Evolutionary conservation across 140 eudicot species (phyloP), one percentile per base, ranked within the genome.

Genomic region (Stevia rebaudiana): DNA sequence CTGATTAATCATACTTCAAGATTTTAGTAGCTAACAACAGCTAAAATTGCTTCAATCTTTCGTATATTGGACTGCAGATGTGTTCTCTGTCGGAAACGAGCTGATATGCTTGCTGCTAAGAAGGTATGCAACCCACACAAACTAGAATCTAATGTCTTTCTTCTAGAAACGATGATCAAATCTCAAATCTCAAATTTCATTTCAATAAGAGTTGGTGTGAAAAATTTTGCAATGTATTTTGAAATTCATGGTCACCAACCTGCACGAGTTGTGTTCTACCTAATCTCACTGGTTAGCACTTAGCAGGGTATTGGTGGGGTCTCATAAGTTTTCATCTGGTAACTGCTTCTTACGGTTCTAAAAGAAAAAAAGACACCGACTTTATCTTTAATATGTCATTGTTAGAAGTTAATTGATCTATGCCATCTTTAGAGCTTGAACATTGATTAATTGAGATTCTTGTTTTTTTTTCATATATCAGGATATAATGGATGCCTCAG

Each of bases 401-500:
- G 8, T 53, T 53, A 12, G 10, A 54, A 39, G 19, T 54, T 54
- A 52, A 54, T 11, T 3, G 21, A 55, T 54, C n/a, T 24, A 11
- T 54, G 10, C 23, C 43, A 18, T 13, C 22, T 39, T 28, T 7
- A 37, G 37, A 23, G 17, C 18, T 23, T 3, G 40, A 6, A 28
- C 57, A 22, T 33, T 41, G 39, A 54, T 19, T 8, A 11, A 17
- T 17, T 31, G 42, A 61, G 23, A 19, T 11, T 40, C 25, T 43
- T 60, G 51, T 1, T 15, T 1, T 24, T 15, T 47, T 67, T 36
- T 19, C 5, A 23, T 50, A 63, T 69, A 59, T 67, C 89, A 92
- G 98, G 98, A 85, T 28, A 75, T 61, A 69, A 85, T 88, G 98
- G 96, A 92, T 83, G 87, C 95, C 21, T 82, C 98, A 31, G 94